phyloP scores from a whole-genome alignment of 106 monocot species.

The Dioscorea zingiberensis region DNA sequence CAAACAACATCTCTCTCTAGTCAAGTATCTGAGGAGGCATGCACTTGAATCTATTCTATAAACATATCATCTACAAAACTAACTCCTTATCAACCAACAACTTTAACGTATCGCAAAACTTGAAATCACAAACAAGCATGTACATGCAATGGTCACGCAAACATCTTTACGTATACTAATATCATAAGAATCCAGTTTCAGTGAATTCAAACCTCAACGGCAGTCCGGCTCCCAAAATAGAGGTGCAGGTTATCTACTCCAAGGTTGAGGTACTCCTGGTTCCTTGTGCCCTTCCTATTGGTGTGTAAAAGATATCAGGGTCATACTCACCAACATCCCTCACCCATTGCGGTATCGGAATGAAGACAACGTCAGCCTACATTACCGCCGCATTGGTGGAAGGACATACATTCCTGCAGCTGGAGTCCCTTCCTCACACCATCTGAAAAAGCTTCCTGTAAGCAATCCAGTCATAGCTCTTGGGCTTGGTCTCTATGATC shows the following conservation, averaged over 20 bases:
- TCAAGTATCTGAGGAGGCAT: no score
- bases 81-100: no score
- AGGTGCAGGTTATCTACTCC: constrained; percentile 45
- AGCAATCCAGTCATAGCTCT: constrained; percentile 34
- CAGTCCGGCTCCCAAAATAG: constrained; percentile 34
- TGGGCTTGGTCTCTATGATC: constrained; percentile 24
- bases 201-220: constrained; percentile 28
- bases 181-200: not conserved
- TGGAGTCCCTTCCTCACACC: constrained; percentile 33
- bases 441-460: constrained; percentile 38
- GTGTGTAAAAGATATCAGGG: constrained; percentile 59
- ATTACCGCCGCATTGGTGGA: constrained; percentile 61
- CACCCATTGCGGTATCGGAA: constrained; percentile 47
- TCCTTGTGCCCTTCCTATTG: constrained; percentile 24
- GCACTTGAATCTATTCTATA: no score
- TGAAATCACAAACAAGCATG: no score
- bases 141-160: no score
- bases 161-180: no score
- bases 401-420: constrained; percentile 56
- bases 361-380: constrained; percentile 40
- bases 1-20: not conserved
- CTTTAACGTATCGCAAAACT: no score
- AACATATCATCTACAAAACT: no score
- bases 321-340: constrained; percentile 18
- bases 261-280: constrained; percentile 34